Conservation (phyloP, 2,329 filamentous ascomycete species). For the Aspergillaceae sp. region DNA sequence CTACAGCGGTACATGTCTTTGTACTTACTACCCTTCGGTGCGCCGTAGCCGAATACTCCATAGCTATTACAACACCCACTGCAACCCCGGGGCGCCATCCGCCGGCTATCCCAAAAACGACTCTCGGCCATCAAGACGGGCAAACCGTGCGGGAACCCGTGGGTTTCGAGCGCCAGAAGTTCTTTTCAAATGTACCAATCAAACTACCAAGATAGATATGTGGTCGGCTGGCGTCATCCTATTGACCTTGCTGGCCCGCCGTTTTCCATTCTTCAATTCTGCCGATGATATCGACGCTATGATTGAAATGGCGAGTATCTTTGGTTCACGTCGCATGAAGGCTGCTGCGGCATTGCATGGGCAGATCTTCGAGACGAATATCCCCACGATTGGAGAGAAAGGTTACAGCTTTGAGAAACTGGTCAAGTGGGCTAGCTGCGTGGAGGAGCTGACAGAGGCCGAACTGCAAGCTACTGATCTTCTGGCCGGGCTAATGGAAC, state of each 20-base stretch:
- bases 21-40: constrained; percentile 55
- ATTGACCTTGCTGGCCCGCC: constrained; percentile 80
- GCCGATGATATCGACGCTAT: constrained; percentile 96
- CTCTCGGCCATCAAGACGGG: constrained; percentile 74
- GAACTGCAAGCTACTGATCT: constrained; percentile 40
- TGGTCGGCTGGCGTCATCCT: constrained; percentile 98
- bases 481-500: constrained; percentile 35
- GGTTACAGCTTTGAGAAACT: constrained; percentile 90
- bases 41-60: constrained; percentile 52
- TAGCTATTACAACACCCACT: constrained; percentile 51
- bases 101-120: constrained; percentile 81
- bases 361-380: constrained; percentile 82
- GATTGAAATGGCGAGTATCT: constrained; percentile 95
- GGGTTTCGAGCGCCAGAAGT: constrained; percentile 96
- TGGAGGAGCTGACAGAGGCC: constrained; percentile 49
- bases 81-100: constrained; percentile 38
- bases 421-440: constrained; percentile 85
- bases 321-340: constrained; percentile 78
- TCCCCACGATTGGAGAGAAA: constrained; percentile 77
- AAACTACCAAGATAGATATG: constrained; percentile 88
- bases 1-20: constrained; percentile 56
- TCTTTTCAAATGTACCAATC: constrained; percentile 90
- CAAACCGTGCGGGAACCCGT: constrained; percentile 88
- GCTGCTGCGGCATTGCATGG: constrained; percentile 75
- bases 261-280: constrained; percentile 98